These are phyloP conservation scores for Yarrowia keelungensis DNA, from an alignment of 805 yeast genomes.

Conservation along the genomic window DNA sequence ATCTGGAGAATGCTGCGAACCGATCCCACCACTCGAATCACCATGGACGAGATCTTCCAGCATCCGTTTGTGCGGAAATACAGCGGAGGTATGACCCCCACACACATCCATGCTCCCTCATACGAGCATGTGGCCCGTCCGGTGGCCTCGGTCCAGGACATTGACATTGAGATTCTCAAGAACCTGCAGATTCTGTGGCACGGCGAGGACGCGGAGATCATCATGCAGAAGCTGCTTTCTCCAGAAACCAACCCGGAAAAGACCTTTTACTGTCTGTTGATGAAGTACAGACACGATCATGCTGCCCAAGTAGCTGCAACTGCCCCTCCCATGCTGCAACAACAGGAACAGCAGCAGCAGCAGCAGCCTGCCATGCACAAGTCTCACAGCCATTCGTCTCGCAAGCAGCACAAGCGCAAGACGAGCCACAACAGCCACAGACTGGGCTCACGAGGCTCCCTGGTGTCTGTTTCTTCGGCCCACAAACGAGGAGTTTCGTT, in stretches of 20 bases:
- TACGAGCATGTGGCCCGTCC: slow-evolving; percentile 49
- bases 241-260: slow-evolving; percentile 74
- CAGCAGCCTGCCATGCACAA: slow-evolving; percentile 14
- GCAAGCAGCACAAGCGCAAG: slow-evolving; percentile 29
- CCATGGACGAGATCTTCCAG: slow-evolving; percentile 72
- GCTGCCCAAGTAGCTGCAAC: slow-evolving; percentile 12
- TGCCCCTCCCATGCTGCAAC: slow-evolving; percentile 13
- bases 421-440: slow-evolving; percentile 35
- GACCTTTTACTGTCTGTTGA: slow-evolving; percentile 75
- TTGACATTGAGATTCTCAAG: slow-evolving; percentile 76
- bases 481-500: slow-evolving; percentile 46
- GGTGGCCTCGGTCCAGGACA: slow-evolving; percentile 53
- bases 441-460: slow-evolving; percentile 42
- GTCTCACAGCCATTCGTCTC: slow-evolving; percentile 25
- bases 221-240: slow-evolving; percentile 61
- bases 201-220: slow-evolving; percentile 65
- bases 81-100: slow-evolving; percentile 42
- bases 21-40: slow-evolving; percentile 79
- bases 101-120: slow-evolving; percentile 40
- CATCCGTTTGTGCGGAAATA: slow-evolving; percentile 88
- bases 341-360: slow-evolving; percentile 2
- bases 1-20: slow-evolving; percentile 81
- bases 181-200: slow-evolving; percentile 83
- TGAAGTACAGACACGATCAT: slow-evolving; percentile 78
- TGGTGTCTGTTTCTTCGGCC: slow-evolving; percentile 45